phyloP scores from a whole-genome alignment of 805 yeast genomes.

The Zygosaccharomyces rouxii region DNA sequence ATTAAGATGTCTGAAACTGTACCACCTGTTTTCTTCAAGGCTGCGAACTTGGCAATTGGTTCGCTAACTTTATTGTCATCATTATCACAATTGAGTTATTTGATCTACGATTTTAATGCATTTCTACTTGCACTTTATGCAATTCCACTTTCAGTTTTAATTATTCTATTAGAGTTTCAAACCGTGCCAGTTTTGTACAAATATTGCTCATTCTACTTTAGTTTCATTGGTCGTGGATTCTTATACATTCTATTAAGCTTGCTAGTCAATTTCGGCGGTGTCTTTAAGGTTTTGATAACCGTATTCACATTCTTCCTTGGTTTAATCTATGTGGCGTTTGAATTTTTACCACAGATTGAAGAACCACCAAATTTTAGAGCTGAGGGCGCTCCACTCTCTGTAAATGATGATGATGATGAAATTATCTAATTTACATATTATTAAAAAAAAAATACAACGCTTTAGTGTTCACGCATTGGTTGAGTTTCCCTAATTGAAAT shows the following conservation, averaged over 20 bases:
- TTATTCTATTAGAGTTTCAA: constrained; percentile 44
- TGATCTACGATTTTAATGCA: constrained; percentile 29
- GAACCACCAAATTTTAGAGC: constrained; percentile 79
- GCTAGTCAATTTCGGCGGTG: constrained; percentile 53
- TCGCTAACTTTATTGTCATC: constrained; percentile 42
- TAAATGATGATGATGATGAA: constrained; percentile 37
- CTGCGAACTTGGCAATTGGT: constrained; percentile 53
- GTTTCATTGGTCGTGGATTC: constrained; percentile 55
- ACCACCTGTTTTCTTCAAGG: constrained; percentile 29
- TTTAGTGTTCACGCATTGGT: constrained; percentile 39
- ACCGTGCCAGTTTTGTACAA: constrained; percentile 56
- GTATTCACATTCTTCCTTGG: constrained; percentile 59
- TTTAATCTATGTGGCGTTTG: constrained; percentile 53
- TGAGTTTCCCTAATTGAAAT: constrained; percentile 58
- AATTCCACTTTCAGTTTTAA: constrained; percentile 48
- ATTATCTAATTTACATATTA: constrained; percentile 8
- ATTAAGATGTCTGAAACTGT: constrained; percentile 11
- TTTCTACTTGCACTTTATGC: constrained; percentile 59
- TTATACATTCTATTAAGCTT: constrained; percentile 38
- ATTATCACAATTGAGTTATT: constrained; percentile 21
- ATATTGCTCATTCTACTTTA: constrained; percentile 63
- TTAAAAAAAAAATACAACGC: background rate
- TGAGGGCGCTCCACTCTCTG: constrained; percentile 40
- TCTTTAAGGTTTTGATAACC: constrained; percentile 55
- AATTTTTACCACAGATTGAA: constrained; percentile 67